phyloP scores from a whole-genome alignment of 768 basidiomycete genomes.

The Leccinum broughii region DNA sequence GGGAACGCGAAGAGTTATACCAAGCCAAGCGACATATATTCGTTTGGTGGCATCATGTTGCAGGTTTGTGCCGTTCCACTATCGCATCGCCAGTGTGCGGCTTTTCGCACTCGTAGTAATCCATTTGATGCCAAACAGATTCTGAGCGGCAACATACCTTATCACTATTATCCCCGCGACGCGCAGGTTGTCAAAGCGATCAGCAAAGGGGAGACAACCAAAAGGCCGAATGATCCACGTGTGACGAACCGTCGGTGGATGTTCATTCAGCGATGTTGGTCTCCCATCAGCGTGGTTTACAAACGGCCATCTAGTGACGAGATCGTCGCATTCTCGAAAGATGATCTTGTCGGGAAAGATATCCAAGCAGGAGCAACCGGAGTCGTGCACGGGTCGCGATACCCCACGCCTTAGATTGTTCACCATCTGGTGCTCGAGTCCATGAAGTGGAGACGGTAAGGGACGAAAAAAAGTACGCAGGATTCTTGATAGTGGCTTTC shows the following conservation, averaged over 20 bases:
- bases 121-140: conserved; percentile 3
- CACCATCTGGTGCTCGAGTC: too few species aligned
- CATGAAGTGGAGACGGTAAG: not conserved
- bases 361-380: not conserved
- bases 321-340: not conserved
- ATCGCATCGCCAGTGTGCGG: not conserved
- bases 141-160: conserved; percentile 4
- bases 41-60: conserved; percentile 33
- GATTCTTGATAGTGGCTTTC: not conserved
- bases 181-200: conserved; percentile 5
- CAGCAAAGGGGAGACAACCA: not conserved
- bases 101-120: not conserved
- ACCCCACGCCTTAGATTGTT: not conserved
- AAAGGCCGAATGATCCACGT: not conserved
- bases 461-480: too few species aligned
- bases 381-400: not conserved
- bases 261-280: conserved; percentile 10
- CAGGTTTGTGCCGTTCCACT: conserved; percentile 9
- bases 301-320: conserved; percentile 7
- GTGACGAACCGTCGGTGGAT: conserved; percentile 7
- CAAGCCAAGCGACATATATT: conserved; percentile 13
- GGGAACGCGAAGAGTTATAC: too few species aligned
- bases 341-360: not conserved
- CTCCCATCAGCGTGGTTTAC: not conserved
- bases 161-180: conserved; percentile 4